A percentile compares a stretch with the other conserved stretches of the same genome.
Evolutionary conservation across 73 alveolate genomes (phyloP).

Genomic region (Tetrahymena elliotti): DNA sequence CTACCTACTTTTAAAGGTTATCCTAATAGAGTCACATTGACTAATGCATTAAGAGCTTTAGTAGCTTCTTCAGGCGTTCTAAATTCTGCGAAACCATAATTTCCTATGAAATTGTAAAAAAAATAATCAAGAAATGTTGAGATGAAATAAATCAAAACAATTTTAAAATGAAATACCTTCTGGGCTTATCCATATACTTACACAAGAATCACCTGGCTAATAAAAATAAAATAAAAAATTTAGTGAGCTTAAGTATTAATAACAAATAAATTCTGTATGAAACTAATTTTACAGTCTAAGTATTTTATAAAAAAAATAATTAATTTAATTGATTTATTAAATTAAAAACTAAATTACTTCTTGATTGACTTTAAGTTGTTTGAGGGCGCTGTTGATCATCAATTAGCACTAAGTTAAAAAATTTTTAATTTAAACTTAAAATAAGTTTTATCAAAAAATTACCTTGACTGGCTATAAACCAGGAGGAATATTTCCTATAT

Average conservation of each 20-base stretch:
- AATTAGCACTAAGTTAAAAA: slow-evolving; percentile 28
- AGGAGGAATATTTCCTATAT: slow-evolving; percentile 91
- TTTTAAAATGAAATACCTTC: slow-evolving; percentile 17
- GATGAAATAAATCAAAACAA: background rate
- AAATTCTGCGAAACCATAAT: slow-evolving; percentile 91
- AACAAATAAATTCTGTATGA: background rate
- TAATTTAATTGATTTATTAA: background rate
- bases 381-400: slow-evolving; percentile 68
- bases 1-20: slow-evolving; percentile 80
- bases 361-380: slow-evolving; percentile 21
- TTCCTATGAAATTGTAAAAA: background rate
- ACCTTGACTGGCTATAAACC: slow-evolving; percentile 43
- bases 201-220: slow-evolving; percentile 75
- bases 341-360: background rate
- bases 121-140: too few species aligned
- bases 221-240: background rate
- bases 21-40: slow-evolving; percentile 67
- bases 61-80: slow-evolving; percentile 93
- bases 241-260: background rate
- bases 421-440: slow-evolving; percentile 22
- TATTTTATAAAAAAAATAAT: background rate
- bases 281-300: background rate
- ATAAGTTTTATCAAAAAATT: background rate
- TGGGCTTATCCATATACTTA: slow-evolving; percentile 66
- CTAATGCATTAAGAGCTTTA: slow-evolving; percentile 75